Percentiles rank a stretch among this genome's conserved stretches.
phyloP scores from a whole-genome alignment of 1,284 basidiomycete genomes.

The Boletus sp. region DNA sequence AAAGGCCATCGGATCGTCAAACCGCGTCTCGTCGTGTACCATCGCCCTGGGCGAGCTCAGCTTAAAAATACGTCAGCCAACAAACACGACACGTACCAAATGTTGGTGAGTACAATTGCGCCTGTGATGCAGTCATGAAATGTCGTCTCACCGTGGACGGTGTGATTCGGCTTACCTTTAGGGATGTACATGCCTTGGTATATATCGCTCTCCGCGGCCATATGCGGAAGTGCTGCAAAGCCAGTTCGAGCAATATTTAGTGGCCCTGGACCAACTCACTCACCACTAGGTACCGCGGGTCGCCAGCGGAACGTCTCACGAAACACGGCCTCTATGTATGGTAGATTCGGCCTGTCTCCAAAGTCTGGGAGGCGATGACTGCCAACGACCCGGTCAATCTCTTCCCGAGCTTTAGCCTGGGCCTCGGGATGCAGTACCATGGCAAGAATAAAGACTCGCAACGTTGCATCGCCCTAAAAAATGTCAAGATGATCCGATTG shows the following conservation, averaged over 20 bases:
- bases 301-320: slow-evolving; percentile 28
- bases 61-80: neutral
- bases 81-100: slow-evolving; percentile 23
- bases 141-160: neutral
- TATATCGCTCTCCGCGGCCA: slow-evolving; percentile 24
- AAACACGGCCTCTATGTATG: slow-evolving; percentile 28
- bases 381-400: slow-evolving; percentile 29
- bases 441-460: slow-evolving; percentile 28
- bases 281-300: slow-evolving; percentile 23
- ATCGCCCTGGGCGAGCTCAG: slow-evolving; percentile 24
- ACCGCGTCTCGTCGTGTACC: slow-evolving; percentile 22
- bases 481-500: neutral
- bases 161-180: slow-evolving; percentile 21
- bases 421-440: slow-evolving; percentile 31
- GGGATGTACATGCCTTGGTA: slow-evolving; percentile 34
- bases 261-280: slow-evolving; percentile 1
- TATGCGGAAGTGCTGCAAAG: slow-evolving; percentile 26
- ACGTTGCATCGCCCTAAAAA: slow-evolving; percentile 15
- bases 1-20: slow-evolving; percentile 23
- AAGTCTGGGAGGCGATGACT: slow-evolving; percentile 29
- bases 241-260: neutral
- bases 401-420: slow-evolving; percentile 25
- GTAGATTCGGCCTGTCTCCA: slow-evolving; percentile 22
- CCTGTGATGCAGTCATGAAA: slow-evolving; percentile 11
- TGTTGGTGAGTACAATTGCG: slow-evolving; percentile 23